Evolutionary conservation across 176 grass and related monocot genomes (phyloP).

Genomic region (Ensete ventricosum): DNA sequence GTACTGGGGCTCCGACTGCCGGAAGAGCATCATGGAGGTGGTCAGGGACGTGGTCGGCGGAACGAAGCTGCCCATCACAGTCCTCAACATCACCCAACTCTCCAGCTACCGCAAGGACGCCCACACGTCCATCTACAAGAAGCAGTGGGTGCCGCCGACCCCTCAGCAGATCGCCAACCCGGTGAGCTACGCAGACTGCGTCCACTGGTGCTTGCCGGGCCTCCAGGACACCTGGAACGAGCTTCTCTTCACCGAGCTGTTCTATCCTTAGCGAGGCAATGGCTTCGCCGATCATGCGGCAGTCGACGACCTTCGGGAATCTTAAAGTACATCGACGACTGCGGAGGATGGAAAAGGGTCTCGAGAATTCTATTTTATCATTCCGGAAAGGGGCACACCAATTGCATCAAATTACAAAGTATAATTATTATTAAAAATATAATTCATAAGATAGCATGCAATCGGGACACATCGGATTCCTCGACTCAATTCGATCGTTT

Average conservation of each 20-base stretch:
- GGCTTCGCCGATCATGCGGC: neutral
- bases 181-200: constrained; percentile 56
- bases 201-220: constrained; percentile 64
- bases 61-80: constrained; percentile 37
- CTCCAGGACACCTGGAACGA: constrained; percentile 73
- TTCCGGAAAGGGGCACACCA: no score
- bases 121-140: constrained; percentile 73
- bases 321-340: no score
- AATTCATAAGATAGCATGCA: no score
- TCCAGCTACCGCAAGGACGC: constrained; percentile 59
- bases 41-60: constrained; percentile 39
- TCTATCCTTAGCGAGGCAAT: constrained; percentile 31
- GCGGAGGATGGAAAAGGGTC: no score
- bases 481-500: no score
- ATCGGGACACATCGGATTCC: no score
- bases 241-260: constrained; percentile 59
- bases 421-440: no score
- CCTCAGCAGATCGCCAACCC: constrained; percentile 43
- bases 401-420: no score
- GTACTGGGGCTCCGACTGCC: constrained; percentile 76
- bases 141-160: constrained; percentile 42
- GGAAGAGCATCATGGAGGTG: constrained; percentile 54
- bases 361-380: no score
- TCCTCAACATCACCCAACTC: constrained; percentile 64
- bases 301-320: no score